A percentile compares a stretch with the other conserved stretches of the same genome.
These are phyloP conservation scores for Fusarium tjaetaba DNA, from an alignment of 2,329 filamentous ascomycete species.

Conservation along the genomic window DNA sequence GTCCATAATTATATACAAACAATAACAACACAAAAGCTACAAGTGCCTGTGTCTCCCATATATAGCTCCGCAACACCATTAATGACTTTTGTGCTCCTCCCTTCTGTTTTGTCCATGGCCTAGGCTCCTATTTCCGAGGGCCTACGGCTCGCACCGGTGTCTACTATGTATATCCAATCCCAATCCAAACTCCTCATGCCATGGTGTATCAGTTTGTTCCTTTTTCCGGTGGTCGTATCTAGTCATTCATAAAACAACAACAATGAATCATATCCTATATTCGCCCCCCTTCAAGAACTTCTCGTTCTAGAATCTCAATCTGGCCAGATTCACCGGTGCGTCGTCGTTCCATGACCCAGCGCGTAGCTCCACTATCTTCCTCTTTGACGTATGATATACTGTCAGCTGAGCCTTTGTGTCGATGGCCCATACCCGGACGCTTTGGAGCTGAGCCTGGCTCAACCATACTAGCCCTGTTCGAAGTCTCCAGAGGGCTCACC, in stretches of 20 bases:
- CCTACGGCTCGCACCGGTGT: slow-evolving; percentile 16
- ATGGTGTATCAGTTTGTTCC: slow-evolving; percentile 13
- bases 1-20: slow-evolving; percentile 6
- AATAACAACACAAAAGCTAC: slow-evolving; percentile 1
- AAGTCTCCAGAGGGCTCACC: slow-evolving; percentile 36
- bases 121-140: background rate
- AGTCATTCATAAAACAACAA: slow-evolving; percentile 15
- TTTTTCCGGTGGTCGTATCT: slow-evolving; percentile 4
- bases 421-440: slow-evolving; percentile 53
- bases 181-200: slow-evolving; percentile 28
- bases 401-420: slow-evolving; percentile 68
- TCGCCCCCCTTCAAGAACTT: slow-evolving; percentile 68
- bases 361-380: slow-evolving; percentile 65
- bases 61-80: slow-evolving; percentile 26
- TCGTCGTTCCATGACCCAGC: slow-evolving; percentile 77
- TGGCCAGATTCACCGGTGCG: slow-evolving; percentile 73
- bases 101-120: background rate
- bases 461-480: slow-evolving; percentile 21
- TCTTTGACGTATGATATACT: slow-evolving; percentile 77
- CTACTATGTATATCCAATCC: slow-evolving; percentile 29
- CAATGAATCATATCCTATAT: slow-evolving; percentile 49
- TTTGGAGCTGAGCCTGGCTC: slow-evolving; percentile 20
- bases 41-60: slow-evolving; percentile 1
- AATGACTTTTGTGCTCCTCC: slow-evolving; percentile 24
- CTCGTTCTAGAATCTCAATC: slow-evolving; percentile 71